Evolutionary conservation across 31 red algal species (phyloP), one percentile per base, ranked within the genome.

Genomic region (Bonnemaisonia californica): DNA sequence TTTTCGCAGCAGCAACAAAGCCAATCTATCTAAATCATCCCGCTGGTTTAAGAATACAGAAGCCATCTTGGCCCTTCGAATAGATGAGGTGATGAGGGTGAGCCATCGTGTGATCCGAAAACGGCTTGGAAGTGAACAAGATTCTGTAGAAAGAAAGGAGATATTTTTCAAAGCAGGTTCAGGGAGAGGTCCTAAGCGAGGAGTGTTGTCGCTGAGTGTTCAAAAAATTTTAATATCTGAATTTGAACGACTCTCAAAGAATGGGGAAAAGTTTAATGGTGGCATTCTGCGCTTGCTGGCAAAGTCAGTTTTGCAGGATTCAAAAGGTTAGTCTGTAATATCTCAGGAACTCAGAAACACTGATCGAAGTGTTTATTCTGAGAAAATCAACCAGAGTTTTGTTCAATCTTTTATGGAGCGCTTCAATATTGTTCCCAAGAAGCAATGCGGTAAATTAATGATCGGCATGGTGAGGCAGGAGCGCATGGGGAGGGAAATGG

Each of bases 201-300:
- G 41, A 45, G 2, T 3, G 22, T 72, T 16, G 68, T 34, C 30
- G 2, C 3, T 1, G 30, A 41, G 9, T 21, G 18, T 72, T 39
- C 68, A 72, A 7, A 21, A 34, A 1, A 28, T 3, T 72, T 40
- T 72, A 41, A 41, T 1, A 21, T 12, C 18, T 1, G 77, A 81
- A 41, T 81, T 68, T 41, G 39, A 81, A 8, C 23, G 77, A 1
- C 62, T 81, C 1, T 34, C 61, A 3, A 81, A 81, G 16, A 11
- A 68, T 2, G 77, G 77, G 18, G 77, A 54, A 2, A 81, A 81
- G 3, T 81, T 81, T n/a, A 69, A 33, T 67, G 41, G 36, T 26
- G 69, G 33, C 13, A 28, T 29, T 9, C 19, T 81, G 1, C 77
- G 22, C 2, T 1, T 36, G 3, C 41, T 69, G 1, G 77, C 61